A percentile compares a stretch with the other conserved stretches of the same genome.
These are phyloP conservation scores for Vicia faba DNA, from an alignment of 306 rosid genomes.

Conservation along the genomic window DNA sequence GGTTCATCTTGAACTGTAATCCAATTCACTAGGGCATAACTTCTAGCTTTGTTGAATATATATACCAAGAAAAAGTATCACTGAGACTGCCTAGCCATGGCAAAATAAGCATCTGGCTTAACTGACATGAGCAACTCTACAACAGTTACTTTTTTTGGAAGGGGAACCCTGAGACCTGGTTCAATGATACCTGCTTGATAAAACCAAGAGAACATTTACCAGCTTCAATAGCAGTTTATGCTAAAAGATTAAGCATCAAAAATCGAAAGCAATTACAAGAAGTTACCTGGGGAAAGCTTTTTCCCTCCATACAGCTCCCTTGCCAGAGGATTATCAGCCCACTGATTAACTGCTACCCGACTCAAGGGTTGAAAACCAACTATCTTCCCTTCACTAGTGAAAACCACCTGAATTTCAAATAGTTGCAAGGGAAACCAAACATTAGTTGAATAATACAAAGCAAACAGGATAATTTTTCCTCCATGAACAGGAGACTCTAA, in stretches of 20 bases:
- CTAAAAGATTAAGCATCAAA: conserved; percentile 17
- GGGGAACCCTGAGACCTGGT: conserved; percentile 64
- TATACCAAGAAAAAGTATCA: conserved; percentile 31
- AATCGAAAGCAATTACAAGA: conserved; percentile 31
- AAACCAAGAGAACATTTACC: conserved; percentile 27
- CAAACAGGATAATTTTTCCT: not conserved
- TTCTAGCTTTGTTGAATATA: not conserved
- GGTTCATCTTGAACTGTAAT: no score
- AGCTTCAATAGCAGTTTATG: conserved; percentile 24
- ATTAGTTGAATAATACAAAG: conserved; percentile 20
- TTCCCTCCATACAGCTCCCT: conserved; percentile 78
- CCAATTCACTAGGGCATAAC: conserved; percentile 8
- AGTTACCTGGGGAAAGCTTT: conserved; percentile 78
- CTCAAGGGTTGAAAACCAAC: conserved; percentile 91
- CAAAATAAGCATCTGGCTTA: conserved; percentile 70
- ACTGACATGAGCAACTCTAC: conserved; percentile 82
- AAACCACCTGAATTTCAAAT: conserved; percentile 61
- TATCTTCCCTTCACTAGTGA: conserved; percentile 64
- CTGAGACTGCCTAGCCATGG: conserved; percentile 64
- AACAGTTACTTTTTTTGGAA: conserved; percentile 55
- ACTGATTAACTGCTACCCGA: conserved; percentile 79
- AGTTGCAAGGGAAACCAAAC: conserved; percentile 31
- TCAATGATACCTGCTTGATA: conserved; percentile 67
- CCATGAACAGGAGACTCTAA: not conserved
- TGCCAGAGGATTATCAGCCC: conserved; percentile 91